Base-by-base conservation (phyloP, 441 rosid species). In the Hura crepitans region DNA sequence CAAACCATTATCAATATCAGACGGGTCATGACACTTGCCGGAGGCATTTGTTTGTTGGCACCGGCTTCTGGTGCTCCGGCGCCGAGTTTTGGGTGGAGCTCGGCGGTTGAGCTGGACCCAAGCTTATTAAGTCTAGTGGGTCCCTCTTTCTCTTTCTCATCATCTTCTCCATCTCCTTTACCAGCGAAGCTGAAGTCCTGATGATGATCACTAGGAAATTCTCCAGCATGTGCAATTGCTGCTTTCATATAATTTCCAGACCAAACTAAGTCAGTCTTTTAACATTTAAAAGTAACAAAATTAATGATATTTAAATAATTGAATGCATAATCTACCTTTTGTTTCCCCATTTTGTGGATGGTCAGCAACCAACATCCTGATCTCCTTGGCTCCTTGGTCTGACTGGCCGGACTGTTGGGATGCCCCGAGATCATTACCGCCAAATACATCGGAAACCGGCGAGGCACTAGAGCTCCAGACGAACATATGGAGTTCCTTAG, bases 1-100 rank as follows among this genome's bases (percentile, higher is more conserved):
- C 98, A 94, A 51, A 91, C 98, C 99, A 95, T 95, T 73, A 95
- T 92, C 73, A 95, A 78, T 31, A 95, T 95, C 6, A 95, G 89
- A 80, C 99, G 90, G 45, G 99, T 95, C 99, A 95, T 92, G 3
- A 95, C 99, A 72, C 99, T 92, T 8, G 97, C 86, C 13, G 99
- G 99, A 27, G 99, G 99, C 99, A 92, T 90, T 15, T 81, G 73
- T 65, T 84, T 91, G 17, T 86, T 69, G 51, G 76, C 85, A 0
- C 85, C 88, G 12, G 71, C 30, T 0, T 83, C 95, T 5, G 68
- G 54, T 4, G 72, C 89, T 45, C 73, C 84, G 42, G 73, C 74
- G n/a, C n/a, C n/a, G 22, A 72, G 72, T 66, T 85, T 85, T 15
- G 87, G 82, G 78, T 83, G 89, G 57, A 87, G 78, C 87, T 88